Base-by-base conservation (phyloP, 208 protist species). In the Strigomonas culicis region DNA sequence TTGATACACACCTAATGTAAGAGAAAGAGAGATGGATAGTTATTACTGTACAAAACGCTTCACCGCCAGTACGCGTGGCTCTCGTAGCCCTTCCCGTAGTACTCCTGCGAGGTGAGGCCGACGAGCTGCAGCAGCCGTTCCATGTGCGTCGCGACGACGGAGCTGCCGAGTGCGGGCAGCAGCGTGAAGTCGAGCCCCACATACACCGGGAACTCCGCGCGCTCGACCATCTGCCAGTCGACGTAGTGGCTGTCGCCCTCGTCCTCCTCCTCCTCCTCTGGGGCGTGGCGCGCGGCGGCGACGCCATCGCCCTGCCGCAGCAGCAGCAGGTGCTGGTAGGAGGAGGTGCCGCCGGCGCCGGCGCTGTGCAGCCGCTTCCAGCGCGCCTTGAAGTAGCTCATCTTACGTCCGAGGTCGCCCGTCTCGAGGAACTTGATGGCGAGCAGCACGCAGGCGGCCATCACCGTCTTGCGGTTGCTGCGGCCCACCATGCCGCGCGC, bases 101-200 rank as follows among this genome's bases (percentile, higher is more conserved):
- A 94, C 80, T 94, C 84, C 67, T 86, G 74, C 24, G 73, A 64
- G 17, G 88, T 86, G 1, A 94, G 70, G 68, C 90, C 90, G 47
- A 92, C 88, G 58, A 81, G 79, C 64, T 86, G 80, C 19, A 94
- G 70, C 30, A 94, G 66, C 28, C 88, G 82, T 31, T 94, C 84
- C 30, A 92, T 59, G 62, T 94, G 84, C 32, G 68, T 77, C 43
- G 78, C 74, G 43, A 94, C 77, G 17, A 91, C 87, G 36, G 70
- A 65, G 27, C 75, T 83, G n/a, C 82, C 78, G 3, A 66, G 68
- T 30, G 85, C 77, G 19, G 82, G 84, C 59, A 91, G 71, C 28
- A 94, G 80, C 41, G 85, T 88, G 39, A 94, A 94, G 68, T 94
- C 84, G 13, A 94, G 77, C 17, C 84, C 88, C 24, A 92, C 88